A percentile compares a stretch with the other conserved stretches of the same genome.
phyloP scores from a whole-genome alignment of 2,329 filamentous ascomycete species.

The Alternaria conjuncta region DNA sequence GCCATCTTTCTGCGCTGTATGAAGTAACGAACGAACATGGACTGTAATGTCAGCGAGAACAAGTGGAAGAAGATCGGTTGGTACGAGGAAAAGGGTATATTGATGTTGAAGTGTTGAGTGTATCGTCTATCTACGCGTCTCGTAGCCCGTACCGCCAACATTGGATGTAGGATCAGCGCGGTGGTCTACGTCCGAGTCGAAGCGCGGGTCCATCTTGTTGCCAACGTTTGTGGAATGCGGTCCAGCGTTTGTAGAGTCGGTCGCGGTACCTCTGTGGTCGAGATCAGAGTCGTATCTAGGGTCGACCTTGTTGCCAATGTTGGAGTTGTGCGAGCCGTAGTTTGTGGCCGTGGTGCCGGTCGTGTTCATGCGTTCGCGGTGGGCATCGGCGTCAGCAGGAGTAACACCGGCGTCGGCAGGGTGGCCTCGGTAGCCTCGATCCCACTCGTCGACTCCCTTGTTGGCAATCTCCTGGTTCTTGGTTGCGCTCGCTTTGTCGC shows the following conservation, averaged over 20 bases:
- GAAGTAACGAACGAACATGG: neutral
- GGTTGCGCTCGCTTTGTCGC: conserved; percentile 35
- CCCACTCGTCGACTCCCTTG: conserved; percentile 44
- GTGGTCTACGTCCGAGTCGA: conserved; percentile 31
- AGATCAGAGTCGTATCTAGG: conserved; percentile 40
- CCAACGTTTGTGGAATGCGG: conserved; percentile 36
- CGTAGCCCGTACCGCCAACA: conserved; percentile 18
- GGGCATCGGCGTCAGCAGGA: conserved; percentile 29
- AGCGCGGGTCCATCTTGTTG: conserved; percentile 46
- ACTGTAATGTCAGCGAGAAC: conserved; percentile 13
- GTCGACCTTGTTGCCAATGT: conserved; percentile 41
- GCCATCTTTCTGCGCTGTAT: conserved; percentile 11
- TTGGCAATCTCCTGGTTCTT: conserved; percentile 42
- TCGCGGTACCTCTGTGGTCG: conserved; percentile 25
- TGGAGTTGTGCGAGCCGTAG: conserved; percentile 40
- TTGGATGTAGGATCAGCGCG: conserved; percentile 21
- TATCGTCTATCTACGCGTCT: conserved; percentile 23
- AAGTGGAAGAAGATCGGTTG: neutral
- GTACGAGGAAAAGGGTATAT: conserved; percentile 17
- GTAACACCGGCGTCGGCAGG: conserved; percentile 39
- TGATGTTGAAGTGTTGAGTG: conserved; percentile 12
- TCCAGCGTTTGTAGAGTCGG: conserved; percentile 34
- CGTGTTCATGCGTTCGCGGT: conserved; percentile 31
- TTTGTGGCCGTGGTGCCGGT: conserved; percentile 33
- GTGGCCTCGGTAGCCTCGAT: conserved; percentile 41